These are phyloP conservation scores for Cladosporium colombiae DNA, from an alignment of 2,329 filamentous ascomycete genomes.

Conservation along the genomic window DNA sequence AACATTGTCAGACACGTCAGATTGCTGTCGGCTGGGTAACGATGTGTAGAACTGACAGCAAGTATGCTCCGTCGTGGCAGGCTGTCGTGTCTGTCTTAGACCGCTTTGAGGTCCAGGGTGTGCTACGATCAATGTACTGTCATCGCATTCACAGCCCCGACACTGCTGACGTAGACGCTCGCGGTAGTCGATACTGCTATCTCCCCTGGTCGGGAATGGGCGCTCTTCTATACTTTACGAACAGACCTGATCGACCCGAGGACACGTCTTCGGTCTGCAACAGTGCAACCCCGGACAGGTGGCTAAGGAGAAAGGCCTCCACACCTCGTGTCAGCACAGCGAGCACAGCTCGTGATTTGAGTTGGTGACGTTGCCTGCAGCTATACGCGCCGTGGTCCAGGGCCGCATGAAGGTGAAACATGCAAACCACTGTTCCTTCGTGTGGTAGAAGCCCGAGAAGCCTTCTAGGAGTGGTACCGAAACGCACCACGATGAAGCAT, in stretches of 20 bases:
- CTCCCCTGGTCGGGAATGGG: background rate
- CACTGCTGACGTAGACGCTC: conserved; percentile 3
- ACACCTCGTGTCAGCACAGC: background rate
- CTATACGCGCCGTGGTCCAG: conserved; percentile 8
- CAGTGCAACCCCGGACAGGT: background rate
- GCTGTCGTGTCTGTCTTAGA: background rate
- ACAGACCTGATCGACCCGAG: conserved; percentile 11
- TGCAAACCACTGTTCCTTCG: conserved; percentile 13
- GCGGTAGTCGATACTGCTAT: conserved; percentile 2
- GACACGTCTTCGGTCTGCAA: conserved; percentile 9
- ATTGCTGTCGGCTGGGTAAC: background rate
- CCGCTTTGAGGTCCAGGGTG: background rate
- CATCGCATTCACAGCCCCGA: background rate
- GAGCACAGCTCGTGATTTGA: background rate
- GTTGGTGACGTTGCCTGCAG: conserved; percentile 18
- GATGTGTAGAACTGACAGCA: background rate
- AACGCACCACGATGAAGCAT: background rate
- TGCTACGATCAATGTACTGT: background rate
- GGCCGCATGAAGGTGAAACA: conserved; percentile 14
- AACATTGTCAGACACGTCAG: background rate
- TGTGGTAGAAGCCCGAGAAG: background rate
- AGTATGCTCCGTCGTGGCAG: background rate
- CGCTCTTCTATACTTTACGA: background rate
- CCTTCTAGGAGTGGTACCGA: background rate
- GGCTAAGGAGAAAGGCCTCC: background rate